Evolutionary conservation across 176 grass and related monocot genomes (phyloP), one percentile per base, ranked within the genome.

Genomic region (Aechmea fasciata): DNA sequence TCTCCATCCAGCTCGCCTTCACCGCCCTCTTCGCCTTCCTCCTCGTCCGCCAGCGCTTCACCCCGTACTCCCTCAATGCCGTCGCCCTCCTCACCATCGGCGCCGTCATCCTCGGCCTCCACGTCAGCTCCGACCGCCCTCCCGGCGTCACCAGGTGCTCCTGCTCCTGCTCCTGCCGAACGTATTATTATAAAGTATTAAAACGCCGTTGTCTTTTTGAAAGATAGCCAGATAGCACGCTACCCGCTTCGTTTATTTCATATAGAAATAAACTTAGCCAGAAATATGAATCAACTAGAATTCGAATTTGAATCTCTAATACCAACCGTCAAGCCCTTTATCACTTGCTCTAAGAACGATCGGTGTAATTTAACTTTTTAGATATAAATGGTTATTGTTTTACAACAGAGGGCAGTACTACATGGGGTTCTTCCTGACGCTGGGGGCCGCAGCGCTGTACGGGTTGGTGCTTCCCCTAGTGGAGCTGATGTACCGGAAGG

Each of bases 1-100:
- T 85, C 79, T 92, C 89, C 49, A 88, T 85, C 64, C 89, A 92
- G 70, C 85, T 92, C 2, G 89, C 69, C 0, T 92, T 92, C 73
- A 92, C 89, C 1, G 89, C 87, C 3, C 67, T 88, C 69, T 92
- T 88, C 73, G 85, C 89, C 26, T 83, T 83, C 70, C 69, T 92
- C 20, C 11, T 92, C 54, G 79, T 92, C 73, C 85, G 81, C 22
- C 85, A 87, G 85, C 73, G 77, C 57, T 73, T 92, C 23, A 83
- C 85, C 11, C 65, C 89, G 2, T 15, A 71, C 17, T 83, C 89
- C 0, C 28, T 88, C 11, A 92, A 92, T 73, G 75, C 85, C 12
- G 82, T 92, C 4, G 89, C 82, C 49, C 69, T 92, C 13, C 79
- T 92, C 1, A 85, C 77, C 2, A 52, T 81, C 25, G 89, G 89